Conservation (phyloP, 2,329 filamentous ascomycete genomes). For the Cercospora sojina region DNA sequence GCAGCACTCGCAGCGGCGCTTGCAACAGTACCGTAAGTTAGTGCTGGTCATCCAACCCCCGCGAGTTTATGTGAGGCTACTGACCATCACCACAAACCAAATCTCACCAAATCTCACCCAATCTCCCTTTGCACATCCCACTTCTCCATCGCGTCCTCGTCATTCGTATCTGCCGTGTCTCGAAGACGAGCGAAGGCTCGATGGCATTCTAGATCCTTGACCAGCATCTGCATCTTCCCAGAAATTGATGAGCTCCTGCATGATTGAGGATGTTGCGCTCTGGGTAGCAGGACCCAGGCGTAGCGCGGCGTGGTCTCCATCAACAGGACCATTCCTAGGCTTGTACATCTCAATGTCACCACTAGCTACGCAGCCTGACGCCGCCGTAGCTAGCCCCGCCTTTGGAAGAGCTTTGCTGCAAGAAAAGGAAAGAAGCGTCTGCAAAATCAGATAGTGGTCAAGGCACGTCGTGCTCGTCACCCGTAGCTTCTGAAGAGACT, state of each 20-base stretch:
- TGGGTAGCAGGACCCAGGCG: too few species aligned
- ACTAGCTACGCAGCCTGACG: neutral
- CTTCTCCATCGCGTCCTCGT: neutral
- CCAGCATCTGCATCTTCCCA: neutral
- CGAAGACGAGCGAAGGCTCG: neutral
- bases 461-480: neutral
- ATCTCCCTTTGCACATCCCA: neutral
- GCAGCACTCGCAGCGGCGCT: neutral
- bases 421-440: neutral
- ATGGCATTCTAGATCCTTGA: neutral
- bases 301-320: neutral
- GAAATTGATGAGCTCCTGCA: neutral
- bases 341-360: neutral
- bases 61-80: neutral
- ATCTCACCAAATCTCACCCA: neutral
- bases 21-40: neutral
- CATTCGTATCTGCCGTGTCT: neutral
- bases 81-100: neutral
- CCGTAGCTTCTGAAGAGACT: neutral
- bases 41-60: neutral
- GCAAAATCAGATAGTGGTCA: neutral
- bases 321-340: neutral
- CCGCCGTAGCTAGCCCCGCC: neutral
- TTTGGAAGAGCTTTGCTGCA: neutral
- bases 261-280: too few species aligned